Percentiles rank a stretch among this genome's conserved stretches.
Conservation (phyloP, 176 grass and related monocot species). For the Juncus effusus region DNA sequence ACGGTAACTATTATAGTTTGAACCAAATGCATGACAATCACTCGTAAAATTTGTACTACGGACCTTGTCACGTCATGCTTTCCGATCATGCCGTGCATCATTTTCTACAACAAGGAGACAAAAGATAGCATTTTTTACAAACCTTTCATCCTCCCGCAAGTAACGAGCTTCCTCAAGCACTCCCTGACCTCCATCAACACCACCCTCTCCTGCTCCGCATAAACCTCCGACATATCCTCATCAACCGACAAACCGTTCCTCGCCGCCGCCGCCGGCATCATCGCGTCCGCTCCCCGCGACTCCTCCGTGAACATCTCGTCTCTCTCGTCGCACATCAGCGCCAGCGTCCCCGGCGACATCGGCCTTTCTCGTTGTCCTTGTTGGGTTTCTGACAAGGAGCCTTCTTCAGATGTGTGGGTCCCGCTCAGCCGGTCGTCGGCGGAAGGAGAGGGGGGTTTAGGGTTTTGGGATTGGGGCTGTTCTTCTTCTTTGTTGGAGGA, state of each 20-base stretch:
- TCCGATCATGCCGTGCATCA: no score
- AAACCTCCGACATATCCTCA: slow-evolving; percentile 46
- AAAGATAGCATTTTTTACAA: no score
- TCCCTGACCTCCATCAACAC: slow-evolving; percentile 79
- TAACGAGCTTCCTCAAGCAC: slow-evolving; percentile 65
- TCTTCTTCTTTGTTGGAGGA: slow-evolving; percentile 38
- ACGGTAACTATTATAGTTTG: no score
- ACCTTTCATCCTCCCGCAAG: slow-evolving; percentile 82
- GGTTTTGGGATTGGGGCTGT: slow-evolving; percentile 30
- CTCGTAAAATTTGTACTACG: no score
- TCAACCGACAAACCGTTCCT: slow-evolving; percentile 2
- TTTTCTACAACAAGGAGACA: no score
- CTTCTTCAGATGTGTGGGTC: slow-evolving; percentile 43
- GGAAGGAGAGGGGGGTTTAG: background rate
- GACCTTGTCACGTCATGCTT: no score
- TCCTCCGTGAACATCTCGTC: slow-evolving; percentile 50
- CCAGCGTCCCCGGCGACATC: slow-evolving; percentile 88
- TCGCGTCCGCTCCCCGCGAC: background rate
- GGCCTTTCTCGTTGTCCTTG: slow-evolving; percentile 65
- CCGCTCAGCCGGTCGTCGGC: slow-evolving; percentile 37
- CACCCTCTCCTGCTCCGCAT: slow-evolving; percentile 76
- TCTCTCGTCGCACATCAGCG: slow-evolving; percentile 83
- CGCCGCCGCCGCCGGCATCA: background rate
- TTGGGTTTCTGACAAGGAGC: slow-evolving; percentile 35
- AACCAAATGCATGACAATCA: no score